Evolutionary conservation across 768 basidiomycete species (phyloP).

Genomic region (Macrocybe gigantea): DNA sequence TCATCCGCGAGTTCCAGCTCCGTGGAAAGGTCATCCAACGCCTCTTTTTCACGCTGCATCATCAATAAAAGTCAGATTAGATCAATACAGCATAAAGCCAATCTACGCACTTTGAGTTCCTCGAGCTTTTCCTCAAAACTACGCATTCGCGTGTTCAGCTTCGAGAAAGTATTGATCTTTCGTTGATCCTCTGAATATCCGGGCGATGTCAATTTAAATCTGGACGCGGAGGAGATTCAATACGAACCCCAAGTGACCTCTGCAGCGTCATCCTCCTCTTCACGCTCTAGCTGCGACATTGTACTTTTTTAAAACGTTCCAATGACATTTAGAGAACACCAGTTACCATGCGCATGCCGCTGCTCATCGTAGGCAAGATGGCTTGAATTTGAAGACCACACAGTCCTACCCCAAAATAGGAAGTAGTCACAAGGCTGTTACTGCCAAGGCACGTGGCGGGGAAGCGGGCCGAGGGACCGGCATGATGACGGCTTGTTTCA

Average conservation of each 20-base stretch:
- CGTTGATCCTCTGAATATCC: slow-evolving; percentile 71
- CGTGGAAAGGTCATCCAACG: slow-evolving; percentile 80
- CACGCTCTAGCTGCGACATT: slow-evolving; percentile 53
- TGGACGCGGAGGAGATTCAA: background rate
- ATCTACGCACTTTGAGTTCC: slow-evolving; percentile 56
- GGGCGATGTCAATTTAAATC: slow-evolving; percentile 3
- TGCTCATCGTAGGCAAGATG: slow-evolving; percentile 18
- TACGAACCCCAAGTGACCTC: slow-evolving; percentile 82
- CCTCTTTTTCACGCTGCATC: slow-evolving; percentile 86
- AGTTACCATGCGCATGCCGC: slow-evolving; percentile 52
- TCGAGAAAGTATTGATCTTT: slow-evolving; percentile 87
- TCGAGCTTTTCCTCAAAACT: slow-evolving; percentile 68
- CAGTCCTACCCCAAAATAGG: background rate
- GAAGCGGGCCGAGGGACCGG: too few relatives aligned
- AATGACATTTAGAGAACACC: background rate
- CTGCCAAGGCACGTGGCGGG: too few relatives aligned
- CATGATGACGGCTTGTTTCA: too few relatives aligned
- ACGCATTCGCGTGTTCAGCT: slow-evolving; percentile 75
- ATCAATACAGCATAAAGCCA: background rate
- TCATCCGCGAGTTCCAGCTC: slow-evolving; percentile 91
- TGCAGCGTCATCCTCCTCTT: slow-evolving; percentile 66
- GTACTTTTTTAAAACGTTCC: slow-evolving; percentile 1
- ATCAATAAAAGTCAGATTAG: background rate
- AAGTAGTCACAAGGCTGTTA: background rate
- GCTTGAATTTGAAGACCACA: slow-evolving; percentile 2